Evolutionary conservation across 371 early-diverging fungal species (phyloP).

Genomic region (Mortierella sp.): DNA sequence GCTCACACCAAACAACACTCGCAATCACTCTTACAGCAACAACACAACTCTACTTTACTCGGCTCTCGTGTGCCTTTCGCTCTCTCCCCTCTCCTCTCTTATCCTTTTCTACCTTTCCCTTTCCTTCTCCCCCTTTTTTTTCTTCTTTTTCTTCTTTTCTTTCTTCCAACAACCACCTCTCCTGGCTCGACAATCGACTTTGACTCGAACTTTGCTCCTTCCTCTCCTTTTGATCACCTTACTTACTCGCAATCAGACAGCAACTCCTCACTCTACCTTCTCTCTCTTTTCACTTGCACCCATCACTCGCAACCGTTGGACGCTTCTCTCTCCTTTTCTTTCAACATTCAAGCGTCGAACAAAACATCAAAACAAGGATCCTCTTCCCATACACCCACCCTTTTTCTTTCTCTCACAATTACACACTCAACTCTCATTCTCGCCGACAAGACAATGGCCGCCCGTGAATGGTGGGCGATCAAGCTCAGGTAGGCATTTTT

Average conservation of each 20-base stretch:
- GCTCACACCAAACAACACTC: background rate
- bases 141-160: background rate
- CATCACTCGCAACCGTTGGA: background rate
- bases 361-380: background rate
- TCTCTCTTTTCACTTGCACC: background rate
- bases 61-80: background rate
- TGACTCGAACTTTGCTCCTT: constrained; percentile 2
- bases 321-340: constrained; percentile 6
- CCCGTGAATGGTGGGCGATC: constrained; percentile 57
- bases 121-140: background rate
- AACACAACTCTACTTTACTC: background rate
- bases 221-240: background rate
- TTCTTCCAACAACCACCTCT: background rate
- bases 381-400: constrained; percentile 8
- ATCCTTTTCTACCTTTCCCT: background rate
- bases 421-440: background rate
- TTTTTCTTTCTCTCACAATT: constrained; percentile 7
- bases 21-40: background rate
- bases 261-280: constrained; percentile 6
- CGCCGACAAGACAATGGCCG: constrained; percentile 34
- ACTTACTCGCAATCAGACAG: background rate
- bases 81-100: background rate
- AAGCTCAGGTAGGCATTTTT: constrained; percentile 51
- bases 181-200: background rate
- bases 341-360: background rate